Base-by-base conservation (phyloP, 106 monocot species). In the Apostasia ramifera region DNA sequence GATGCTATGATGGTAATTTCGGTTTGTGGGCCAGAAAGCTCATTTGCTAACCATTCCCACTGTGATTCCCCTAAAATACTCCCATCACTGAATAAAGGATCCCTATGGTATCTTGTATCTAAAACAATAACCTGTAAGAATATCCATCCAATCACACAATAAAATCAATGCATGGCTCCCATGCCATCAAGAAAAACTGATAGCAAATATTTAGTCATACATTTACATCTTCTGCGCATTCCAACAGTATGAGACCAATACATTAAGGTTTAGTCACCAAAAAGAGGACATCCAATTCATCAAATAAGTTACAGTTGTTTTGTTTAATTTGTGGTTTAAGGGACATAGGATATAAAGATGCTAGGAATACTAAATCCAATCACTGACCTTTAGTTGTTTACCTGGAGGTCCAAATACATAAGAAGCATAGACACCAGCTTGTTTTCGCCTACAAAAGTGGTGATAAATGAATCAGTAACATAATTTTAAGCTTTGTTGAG, bases 31-130 rank as follows among this genome's bases (percentile, higher is more conserved):
- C 84, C 81, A 59, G 73, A 63, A 45, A 94, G 70, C 68, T 94
- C 90, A 52, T 74, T 76, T 59, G 80, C 82, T 50, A 94, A 67
- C 93, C 93, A 94, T 53, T 74, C 46, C 93, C 93, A 94, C 48
- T 94, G 93, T 49, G 80, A 53, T 59, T 89, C 78, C 37, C 93
- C 93, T 60, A 94, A 74, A 64, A 94, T 74, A 44, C 47, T 77
- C 57, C 93, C 93, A 87, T 94, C 83, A 73, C 86, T 94, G 55
- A 60, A 70, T 8, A 90, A 47, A 40, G 89, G 84, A 66, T 93
- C 93, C 73, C 93, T 83, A 68, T 93, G 86, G 60, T 87, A 94
- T 80, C 93, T 90, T 8, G 93, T 90, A 65, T 94, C 93, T 69
- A 94, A 76, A 71, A 94, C 66, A 82, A 94, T 87, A 68, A 94